These are phyloP conservation scores for Periconia sp. DNA, from an alignment of 2,329 filamentous ascomycete genomes.

Conservation along the genomic window DNA sequence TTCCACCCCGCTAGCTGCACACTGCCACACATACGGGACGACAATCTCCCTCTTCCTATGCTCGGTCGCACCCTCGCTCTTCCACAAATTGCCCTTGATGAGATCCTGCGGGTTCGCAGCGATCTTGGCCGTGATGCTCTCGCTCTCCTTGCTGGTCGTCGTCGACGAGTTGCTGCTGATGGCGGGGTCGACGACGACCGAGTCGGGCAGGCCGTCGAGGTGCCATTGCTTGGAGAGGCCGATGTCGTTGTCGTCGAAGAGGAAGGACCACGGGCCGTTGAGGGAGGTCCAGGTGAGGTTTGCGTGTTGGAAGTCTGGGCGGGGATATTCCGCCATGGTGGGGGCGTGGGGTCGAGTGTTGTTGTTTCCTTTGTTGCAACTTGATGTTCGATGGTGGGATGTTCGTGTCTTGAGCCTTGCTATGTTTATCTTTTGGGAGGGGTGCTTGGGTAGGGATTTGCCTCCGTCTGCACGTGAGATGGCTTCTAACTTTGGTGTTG, in stretches of 20 bases:
- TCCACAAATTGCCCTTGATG: slow-evolving; percentile 53
- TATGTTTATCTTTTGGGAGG: background rate
- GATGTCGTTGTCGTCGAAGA: slow-evolving; percentile 69
- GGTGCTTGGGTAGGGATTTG: no score
- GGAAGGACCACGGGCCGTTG: slow-evolving; percentile 68
- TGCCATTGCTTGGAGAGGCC: slow-evolving; percentile 64
- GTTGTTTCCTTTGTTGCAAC: no score
- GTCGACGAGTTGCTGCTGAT: slow-evolving; percentile 16
- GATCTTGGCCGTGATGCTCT: slow-evolving; percentile 55
- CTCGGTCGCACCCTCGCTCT: slow-evolving; percentile 35
- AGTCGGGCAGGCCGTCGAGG: slow-evolving; percentile 55
- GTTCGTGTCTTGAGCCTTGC: background rate
- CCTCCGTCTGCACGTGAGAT: no score
- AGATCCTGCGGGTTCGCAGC: slow-evolving; percentile 57
- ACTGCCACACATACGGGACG: slow-evolving; percentile 71
- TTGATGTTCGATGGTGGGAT: no score
- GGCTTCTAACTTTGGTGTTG: no score
- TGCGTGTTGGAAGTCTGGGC: slow-evolving; percentile 67
- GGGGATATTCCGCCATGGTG: slow-evolving; percentile 57
- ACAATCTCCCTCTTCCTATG: slow-evolving; percentile 61
- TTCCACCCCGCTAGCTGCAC: slow-evolving; percentile 66
- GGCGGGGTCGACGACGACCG: slow-evolving; percentile 36
- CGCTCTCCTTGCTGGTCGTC: slow-evolving; percentile 30
- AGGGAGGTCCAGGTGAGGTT: slow-evolving; percentile 65
- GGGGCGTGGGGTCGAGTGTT: no score